Percentiles rank a stretch among this genome's conserved stretches.
phyloP scores from a whole-genome alignment of 768 basidiomycete species.

The Macrocybe gigantea region DNA sequence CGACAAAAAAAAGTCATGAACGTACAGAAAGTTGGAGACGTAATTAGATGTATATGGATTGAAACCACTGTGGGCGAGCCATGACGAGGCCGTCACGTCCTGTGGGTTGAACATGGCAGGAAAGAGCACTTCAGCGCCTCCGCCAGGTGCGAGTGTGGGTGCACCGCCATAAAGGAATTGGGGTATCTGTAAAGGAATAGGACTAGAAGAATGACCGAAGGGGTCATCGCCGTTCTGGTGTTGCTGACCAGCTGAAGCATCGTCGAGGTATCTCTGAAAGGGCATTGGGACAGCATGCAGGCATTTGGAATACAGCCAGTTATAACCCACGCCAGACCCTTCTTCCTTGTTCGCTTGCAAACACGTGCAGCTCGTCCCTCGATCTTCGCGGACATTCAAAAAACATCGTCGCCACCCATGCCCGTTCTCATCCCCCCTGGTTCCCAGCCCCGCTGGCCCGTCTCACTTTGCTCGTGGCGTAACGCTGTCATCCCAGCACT shows the following conservation, averaged over 20 bases:
- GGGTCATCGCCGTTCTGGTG: neutral
- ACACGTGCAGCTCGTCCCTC: no score
- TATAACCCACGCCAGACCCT: no score
- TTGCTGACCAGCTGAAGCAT: conserved; percentile 11
- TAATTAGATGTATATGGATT: conserved; percentile 1
- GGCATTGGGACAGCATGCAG: conserved; percentile 22
- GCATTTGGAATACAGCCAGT: no score
- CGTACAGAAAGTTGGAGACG: no score
- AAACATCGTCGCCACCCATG: no score
- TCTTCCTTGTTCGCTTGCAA: no score
- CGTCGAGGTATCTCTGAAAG: conserved; percentile 33
- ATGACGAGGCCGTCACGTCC: no score
- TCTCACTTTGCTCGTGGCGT: no score
- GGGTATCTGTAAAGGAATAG: conserved; percentile 53
- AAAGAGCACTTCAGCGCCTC: conserved; percentile 62
- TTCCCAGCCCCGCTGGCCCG: no score
- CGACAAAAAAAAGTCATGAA: neutral
- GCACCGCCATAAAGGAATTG: conserved; percentile 53
- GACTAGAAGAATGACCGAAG: neutral
- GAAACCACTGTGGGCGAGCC: conserved; percentile 30
- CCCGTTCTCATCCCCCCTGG: no score
- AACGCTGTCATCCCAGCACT: no score
- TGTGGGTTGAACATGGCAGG: conserved; percentile 34
- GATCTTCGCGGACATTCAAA: no score
- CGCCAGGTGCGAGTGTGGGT: conserved; percentile 62